Evolutionary conservation across 2,329 filamentous ascomycete genomes (phyloP).

Genomic region (Chrysoporthe cubensis): DNA sequence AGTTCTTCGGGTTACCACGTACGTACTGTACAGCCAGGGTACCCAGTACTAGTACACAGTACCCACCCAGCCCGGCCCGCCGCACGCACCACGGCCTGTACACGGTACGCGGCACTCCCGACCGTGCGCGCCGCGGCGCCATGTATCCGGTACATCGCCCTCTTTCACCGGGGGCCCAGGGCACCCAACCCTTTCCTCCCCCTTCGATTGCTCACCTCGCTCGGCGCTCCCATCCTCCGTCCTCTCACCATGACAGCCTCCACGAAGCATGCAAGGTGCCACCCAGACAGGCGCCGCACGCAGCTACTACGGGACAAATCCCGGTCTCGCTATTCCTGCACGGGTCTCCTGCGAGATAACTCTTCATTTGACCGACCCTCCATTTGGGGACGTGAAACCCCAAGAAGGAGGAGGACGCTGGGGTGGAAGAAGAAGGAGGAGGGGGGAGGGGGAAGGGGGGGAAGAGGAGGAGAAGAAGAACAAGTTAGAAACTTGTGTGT

Average conservation of each 20-base stretch:
- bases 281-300: conserved; percentile 1
- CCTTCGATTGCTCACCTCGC: neutral
- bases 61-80: too few relatives aligned
- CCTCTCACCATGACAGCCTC: neutral
- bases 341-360: neutral
- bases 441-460: neutral
- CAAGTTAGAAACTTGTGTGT: neutral
- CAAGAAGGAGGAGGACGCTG: neutral
- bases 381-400: neutral
- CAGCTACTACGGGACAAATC: neutral
- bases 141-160: too few relatives aligned
- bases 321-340: neutral
- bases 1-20: too few relatives aligned
- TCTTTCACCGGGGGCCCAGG: neutral
- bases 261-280: neutral
- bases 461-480: neutral
- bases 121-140: too few relatives aligned
- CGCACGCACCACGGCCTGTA: neutral
- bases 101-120: neutral
- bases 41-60: neutral
- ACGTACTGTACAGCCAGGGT: neutral
- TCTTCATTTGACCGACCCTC: neutral
- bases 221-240: neutral
- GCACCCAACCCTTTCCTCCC: neutral
- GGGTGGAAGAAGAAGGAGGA: neutral